Percentiles rank a stretch among this genome's conserved stretches.
phyloP scores from a whole-genome alignment of 1,284 basidiomycete genomes.

The Grifola frondosa region DNA sequence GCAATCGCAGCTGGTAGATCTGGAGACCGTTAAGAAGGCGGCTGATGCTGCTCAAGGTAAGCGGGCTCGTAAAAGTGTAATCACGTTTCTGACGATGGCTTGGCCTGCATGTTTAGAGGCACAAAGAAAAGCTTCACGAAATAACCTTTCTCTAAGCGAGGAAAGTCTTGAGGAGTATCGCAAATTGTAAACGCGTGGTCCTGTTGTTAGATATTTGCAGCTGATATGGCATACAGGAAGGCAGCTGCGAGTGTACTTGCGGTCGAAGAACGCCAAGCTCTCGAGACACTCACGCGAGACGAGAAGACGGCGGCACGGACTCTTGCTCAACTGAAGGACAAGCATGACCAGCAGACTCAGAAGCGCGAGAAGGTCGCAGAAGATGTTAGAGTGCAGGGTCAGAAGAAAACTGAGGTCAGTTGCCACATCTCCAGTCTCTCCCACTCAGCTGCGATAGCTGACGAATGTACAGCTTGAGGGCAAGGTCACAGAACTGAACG shows the following conservation, averaged over 20 bases:
- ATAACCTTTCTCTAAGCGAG: slow-evolving; percentile 79
- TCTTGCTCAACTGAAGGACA: slow-evolving; percentile 66
- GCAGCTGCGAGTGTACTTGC: slow-evolving; percentile 76
- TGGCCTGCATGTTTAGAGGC: slow-evolving; percentile 60
- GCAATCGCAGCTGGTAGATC: slow-evolving; percentile 57
- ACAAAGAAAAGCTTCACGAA: slow-evolving; percentile 70
- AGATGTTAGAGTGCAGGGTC: slow-evolving; percentile 56
- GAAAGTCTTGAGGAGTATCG: slow-evolving; percentile 89
- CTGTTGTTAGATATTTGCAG: not conserved
- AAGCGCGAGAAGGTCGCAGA: slow-evolving; percentile 61
- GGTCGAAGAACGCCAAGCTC: slow-evolving; percentile 83
- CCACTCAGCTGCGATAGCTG: not conserved
- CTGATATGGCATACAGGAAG: slow-evolving; percentile 54
- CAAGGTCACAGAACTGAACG: slow-evolving; percentile 52
- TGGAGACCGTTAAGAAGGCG: slow-evolving; percentile 65
- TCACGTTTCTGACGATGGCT: not conserved
- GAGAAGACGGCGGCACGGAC: slow-evolving; percentile 73
- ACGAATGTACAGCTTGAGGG: slow-evolving; percentile 58
- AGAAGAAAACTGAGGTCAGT: slow-evolving; percentile 61
- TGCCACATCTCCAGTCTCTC: not conserved
- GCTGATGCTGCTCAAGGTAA: slow-evolving; percentile 79
- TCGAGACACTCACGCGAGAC: slow-evolving; percentile 83
- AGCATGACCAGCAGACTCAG: slow-evolving; percentile 64
- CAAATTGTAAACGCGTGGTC: slow-evolving; percentile 56
- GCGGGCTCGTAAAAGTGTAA: slow-evolving; percentile 6